Base-by-base conservation (phyloP, 2,329 filamentous ascomycete species). In the Sporothrix mexicana region DNA sequence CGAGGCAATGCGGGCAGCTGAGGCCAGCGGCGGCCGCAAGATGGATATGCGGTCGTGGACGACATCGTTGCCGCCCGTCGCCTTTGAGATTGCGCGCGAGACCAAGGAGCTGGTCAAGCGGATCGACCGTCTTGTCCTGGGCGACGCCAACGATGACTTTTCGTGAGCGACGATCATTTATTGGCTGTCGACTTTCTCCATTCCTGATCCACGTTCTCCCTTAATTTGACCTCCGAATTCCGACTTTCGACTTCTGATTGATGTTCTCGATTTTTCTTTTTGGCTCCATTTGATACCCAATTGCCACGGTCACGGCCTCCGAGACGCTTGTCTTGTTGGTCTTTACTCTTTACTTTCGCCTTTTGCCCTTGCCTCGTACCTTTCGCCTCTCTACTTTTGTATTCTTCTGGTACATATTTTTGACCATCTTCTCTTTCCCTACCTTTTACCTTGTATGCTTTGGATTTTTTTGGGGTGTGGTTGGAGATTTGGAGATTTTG, bases 11-110 rank as follows among this genome's bases (percentile, higher is more conserved):
- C 87, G 85, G 8, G 85, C 81, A 49, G 81, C 85, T 2, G 74
- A 73, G 45, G 86, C 85, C 66, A 82, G 84, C 17, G 84, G 84
- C 55, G 83, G 88, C 64, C 84, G 85, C 57, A 84, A 86, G 71
- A 83, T 85, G 74, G 85, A 88, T 75, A 90, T 88, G 88, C 85
- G 85, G 75, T 85, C 86, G 78, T 91, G 91, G 84, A 91, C 88
- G 71, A 90, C 92, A 80, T 90, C 88, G 41, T 83, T 97, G 69
- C 93, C 93, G 12, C 93, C 93, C 1, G 90, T 96, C 76, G 93
- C 93, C n/a, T 97, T 97, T 81, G 92, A 94, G 81, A 92, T 95
- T 79, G 93, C 92, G 7, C 87, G 92, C 74, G 92, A 94, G 81
- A 92, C 92, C 69, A 96, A 95, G 84, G 93, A 93, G 79, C 83